These are phyloP conservation scores for Penicillium sp. DNA, from an alignment of 2,329 filamentous ascomycete species.

Conservation along the genomic window DNA sequence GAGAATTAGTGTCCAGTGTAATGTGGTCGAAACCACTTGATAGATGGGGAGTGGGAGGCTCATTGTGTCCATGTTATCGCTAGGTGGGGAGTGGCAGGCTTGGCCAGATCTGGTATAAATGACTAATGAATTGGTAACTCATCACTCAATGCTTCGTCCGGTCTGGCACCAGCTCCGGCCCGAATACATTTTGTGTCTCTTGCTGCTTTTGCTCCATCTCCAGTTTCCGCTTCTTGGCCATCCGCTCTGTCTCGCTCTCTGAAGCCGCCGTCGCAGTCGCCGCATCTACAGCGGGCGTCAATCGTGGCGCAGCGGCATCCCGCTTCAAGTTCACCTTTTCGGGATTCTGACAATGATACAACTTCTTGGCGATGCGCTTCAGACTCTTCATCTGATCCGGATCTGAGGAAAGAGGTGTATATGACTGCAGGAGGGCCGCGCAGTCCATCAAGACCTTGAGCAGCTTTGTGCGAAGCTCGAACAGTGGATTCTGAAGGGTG, in stretches of 20 bases:
- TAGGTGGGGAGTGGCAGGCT: no score
- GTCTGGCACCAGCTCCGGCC: slow-evolving; percentile 32
- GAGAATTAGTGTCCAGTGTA: no score
- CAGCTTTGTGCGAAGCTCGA: slow-evolving; percentile 34
- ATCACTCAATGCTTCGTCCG: slow-evolving; percentile 23
- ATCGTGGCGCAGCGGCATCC: slow-evolving; percentile 27
- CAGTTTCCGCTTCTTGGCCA: slow-evolving; percentile 38
- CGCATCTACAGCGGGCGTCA: slow-evolving; percentile 15
- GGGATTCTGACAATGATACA: slow-evolving; percentile 45
- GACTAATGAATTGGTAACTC: no score
- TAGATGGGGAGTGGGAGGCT: no score
- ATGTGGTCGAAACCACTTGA: no score
- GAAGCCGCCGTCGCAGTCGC: slow-evolving; percentile 25
- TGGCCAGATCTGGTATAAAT: no score
- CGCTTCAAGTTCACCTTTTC: slow-evolving; percentile 44
- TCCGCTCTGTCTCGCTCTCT: slow-evolving; percentile 33
- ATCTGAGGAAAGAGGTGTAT: slow-evolving; percentile 33
- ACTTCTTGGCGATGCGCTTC: slow-evolving; percentile 44
- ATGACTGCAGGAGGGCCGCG: slow-evolving; percentile 35
- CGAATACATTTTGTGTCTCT: slow-evolving; percentile 30
- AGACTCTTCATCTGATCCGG: slow-evolving; percentile 39
- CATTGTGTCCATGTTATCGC: no score
- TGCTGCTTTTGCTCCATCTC: slow-evolving; percentile 23
- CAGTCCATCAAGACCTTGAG: slow-evolving; percentile 35
- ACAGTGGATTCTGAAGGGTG: slow-evolving; percentile 19